Base-by-base conservation (phyloP, 1,139 yeast genomes). In the Geotrichum histeridarum region DNA sequence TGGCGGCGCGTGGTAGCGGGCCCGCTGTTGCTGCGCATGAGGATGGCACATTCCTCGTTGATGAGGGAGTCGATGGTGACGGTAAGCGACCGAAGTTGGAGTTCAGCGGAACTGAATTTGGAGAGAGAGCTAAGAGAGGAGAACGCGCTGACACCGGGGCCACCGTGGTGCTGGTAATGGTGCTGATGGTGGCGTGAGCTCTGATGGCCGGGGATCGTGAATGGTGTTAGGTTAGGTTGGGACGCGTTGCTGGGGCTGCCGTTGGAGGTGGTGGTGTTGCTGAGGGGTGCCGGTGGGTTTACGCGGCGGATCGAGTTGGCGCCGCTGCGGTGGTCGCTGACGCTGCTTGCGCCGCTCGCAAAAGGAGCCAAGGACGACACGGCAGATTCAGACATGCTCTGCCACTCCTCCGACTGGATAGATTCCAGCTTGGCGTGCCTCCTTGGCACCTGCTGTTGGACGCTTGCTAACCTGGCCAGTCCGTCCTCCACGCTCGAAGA, bases 51-150 rank as follows among this genome's bases (percentile, higher is more conserved):
- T 35, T 52, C 57, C 33, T 48, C 52, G 35, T 54, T 51, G 31
- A 54, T 51, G 18, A 54, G 36, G 31, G 53, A 48, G 22, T 54
- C 57, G 33, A 54, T 42, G 11, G 33, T 30, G 32, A 46, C 47
- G n/a, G 48, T 48, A 15, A 54, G 39, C 2, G 57, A 44, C 2
- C 57, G 39, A 2, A 55, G 48, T 17, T 42, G 48, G 14, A 55
- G 36, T 14, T 55, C 55, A 14, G 41, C 48, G 11, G 51, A 18
- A 30, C 53, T 49, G 17, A 49, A 42, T 11, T 35, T 35, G 4
- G 53, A 30, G 4, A 45, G 36, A 15, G 49, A 45, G 12, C 9
- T 15, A 30, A 33, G 32, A 2, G 41, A 35, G 31, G 49, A 36
- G 11, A 45, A 12, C 4, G 12, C 4, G 8, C 15, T 3, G 18